Evolutionary conservation across 2,329 filamentous ascomycete species (phyloP), one percentile per base, ranked within the genome.

Genomic region (Ophiognomonia clavigignenti-juglandacearum): DNA sequence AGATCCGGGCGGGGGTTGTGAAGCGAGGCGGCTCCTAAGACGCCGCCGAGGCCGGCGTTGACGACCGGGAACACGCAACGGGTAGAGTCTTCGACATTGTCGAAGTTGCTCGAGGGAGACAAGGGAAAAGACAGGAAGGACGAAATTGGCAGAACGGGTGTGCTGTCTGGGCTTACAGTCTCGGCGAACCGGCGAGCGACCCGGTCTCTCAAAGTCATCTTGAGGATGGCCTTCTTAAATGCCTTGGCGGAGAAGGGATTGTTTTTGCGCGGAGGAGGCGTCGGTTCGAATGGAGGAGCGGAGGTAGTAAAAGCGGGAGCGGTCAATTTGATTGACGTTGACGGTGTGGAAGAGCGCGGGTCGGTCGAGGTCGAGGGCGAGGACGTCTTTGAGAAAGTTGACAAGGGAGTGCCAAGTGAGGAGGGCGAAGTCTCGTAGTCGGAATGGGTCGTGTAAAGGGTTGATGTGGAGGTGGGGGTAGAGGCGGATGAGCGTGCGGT

Each of bases 141-240:
- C 6, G 24, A 26, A 10, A 26, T 10, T 6, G 24, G 24, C 10
- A 10, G 10, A 10, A 26, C 10, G 22, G 43, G 39, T 24, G n/a
- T 35, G 27, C 29, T 23, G n/a, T 24, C 51, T 39, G 51, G 36
- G 53, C 69, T 58, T 66, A 72, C 69, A 54, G 70, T 66, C 55
- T 73, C 71, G 59, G 71, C 71, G 51, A 74, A 70, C 42, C 70
- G 69, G 59, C 71, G 71, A 43, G 69, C 69, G 61, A 74, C 67
- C 23, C 55, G 51, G 26, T 62, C 60, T 39, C 61, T 55, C 48
- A 64, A 59, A 23, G 60, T 59, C 60, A 62, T 61, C 42, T 51
- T 46, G 50, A 31, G 27, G n/a, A 22, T 26, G 39, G 38, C 32
- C 24, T 37, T 42, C 3, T n/a, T 18, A 11, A 34, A 7, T 35